Base-by-base conservation (phyloP, 2,329 filamentous ascomycete genomes). In the Cordyceps sp. region DNA sequence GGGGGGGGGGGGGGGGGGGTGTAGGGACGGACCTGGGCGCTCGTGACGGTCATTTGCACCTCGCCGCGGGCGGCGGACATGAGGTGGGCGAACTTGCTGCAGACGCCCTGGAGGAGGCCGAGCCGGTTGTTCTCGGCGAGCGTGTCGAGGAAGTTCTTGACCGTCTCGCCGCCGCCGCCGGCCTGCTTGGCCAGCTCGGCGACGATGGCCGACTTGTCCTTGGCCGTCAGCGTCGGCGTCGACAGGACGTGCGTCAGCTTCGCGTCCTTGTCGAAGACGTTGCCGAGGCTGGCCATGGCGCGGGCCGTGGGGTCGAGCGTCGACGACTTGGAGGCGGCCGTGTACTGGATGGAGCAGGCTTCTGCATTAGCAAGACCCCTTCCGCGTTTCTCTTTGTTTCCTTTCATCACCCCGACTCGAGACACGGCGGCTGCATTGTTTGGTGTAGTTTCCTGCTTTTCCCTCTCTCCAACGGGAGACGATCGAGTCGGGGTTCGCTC, bases 91-190 rank as follows among this genome's bases (percentile, higher is more conserved):
- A 94, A 98, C 73, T 96, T 94, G 53, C 80, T 73, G 54, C 74
- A 77, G 41, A 96, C 78, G 46, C 78, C 76, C 58, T 78, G 69
- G 40, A 98, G 70, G 40, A 90, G 66, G 42, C 77, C 75, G 45
- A 98, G 69, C 45, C 90, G 75, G 75, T 98, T 98, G 76, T 98
- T 93, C 66, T 90, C 83, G 44, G 90, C 88, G 36, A 98, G 73
- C 36, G 88, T 81, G 36, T 66, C 54, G 47, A 98, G 73, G 68
- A 98, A 86, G 73, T 94, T 92, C 76, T 90, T 85, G 59, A 96
- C 65, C 41, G 86, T 83, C 53, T 82, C 74, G 54, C 81, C 83
- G 57, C 77, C 69, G 44, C 62, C 60, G 46, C 78, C 79, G 42
- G 79, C 65, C 53, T 77, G 70, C 74, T 93, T 93, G 61, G 79